phyloP scores from a whole-genome alignment of 164 flowering plant species.

The Tinospora cordifolia region DNA sequence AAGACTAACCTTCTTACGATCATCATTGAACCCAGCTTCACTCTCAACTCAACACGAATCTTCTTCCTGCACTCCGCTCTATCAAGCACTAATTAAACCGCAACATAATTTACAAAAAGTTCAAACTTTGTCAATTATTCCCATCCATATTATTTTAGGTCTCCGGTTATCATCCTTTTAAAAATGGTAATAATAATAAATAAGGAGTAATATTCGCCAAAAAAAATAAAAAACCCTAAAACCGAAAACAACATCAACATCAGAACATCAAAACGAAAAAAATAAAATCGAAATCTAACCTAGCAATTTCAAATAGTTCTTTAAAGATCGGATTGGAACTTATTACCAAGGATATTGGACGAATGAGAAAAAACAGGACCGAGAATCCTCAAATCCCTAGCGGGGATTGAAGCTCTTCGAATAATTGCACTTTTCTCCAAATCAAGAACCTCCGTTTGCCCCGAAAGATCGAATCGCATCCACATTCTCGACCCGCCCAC shows the following conservation, averaged over 20 bases:
- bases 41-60: background rate
- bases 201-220: too few species aligned
- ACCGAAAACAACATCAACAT: background rate
- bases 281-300: background rate
- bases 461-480: conserved; percentile 71
- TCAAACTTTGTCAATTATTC: too few species aligned
- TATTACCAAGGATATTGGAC: conserved; percentile 79
- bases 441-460: conserved; percentile 68
- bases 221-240: background rate
- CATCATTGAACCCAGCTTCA: background rate
- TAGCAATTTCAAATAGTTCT: background rate
- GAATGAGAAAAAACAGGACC: conserved; percentile 96
- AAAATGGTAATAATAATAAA: too few species aligned
- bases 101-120: too few species aligned
- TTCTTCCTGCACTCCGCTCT: too few species aligned
- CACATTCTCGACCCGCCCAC: conserved; percentile 65
- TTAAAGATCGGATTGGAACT: too few species aligned
- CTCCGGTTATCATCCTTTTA: too few species aligned
- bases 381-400: conserved; percentile 90
- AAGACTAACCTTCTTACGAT: background rate
- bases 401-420: conserved; percentile 62
- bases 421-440: conserved; percentile 72
- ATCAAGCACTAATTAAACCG: too few species aligned
- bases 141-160: too few species aligned
- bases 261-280: background rate